Evolutionary conservation across 495 filamentous ascomycete genomes (phyloP), one percentile per base, ranked within the genome.

Genomic region (Hypoxylon lienhwacheense): DNA sequence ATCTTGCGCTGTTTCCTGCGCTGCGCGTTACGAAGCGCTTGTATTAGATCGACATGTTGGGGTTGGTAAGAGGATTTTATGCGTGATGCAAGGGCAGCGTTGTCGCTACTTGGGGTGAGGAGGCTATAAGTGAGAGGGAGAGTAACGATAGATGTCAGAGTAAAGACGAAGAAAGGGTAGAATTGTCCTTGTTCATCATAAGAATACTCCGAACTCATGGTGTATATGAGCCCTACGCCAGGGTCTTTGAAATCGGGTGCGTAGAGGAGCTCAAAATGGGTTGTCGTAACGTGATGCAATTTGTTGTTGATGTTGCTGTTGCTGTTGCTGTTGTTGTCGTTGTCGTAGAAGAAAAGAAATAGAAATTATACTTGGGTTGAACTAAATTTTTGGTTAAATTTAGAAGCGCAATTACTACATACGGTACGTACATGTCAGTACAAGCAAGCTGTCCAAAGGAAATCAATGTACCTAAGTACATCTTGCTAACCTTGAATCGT

Each of bases 151-250:
- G 84, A 83, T 47, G 86, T 82, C 57, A 97, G 82, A 37, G 90
- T 96, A 65, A 97, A 82, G 72, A 98, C 83, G 79, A 97, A 98
- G 80, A 91, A 97, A 63, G 93, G 93, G 80, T 96, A 98, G 78
- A 96, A 96, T 84, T 96, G 87, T 34, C 91, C 92, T 85, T 97
- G 81, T 66, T 96, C 89, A 81, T 98, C 93, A 74, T 98, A 98
- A 61, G 86, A 92, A 78, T 98, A 98, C 70, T 97, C 93, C 60
- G 89, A 89, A 66, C 89, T 91, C 90, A 95, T 95, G 64, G 67
- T 82, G 83, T 57, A 53, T 61, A 67, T 26, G 50, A 53, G 61
- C 61, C 61, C 64, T 61, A 55, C 34, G 35, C 47, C 49, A 67
- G 64, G 64, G 64, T 59, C 56, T 66, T 61, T 37, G 2, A 41